Evolutionary conservation across 176 grass and related monocot species (phyloP), one percentile per base, ranked within the genome.

Genomic region (Avena atlantica): DNA sequence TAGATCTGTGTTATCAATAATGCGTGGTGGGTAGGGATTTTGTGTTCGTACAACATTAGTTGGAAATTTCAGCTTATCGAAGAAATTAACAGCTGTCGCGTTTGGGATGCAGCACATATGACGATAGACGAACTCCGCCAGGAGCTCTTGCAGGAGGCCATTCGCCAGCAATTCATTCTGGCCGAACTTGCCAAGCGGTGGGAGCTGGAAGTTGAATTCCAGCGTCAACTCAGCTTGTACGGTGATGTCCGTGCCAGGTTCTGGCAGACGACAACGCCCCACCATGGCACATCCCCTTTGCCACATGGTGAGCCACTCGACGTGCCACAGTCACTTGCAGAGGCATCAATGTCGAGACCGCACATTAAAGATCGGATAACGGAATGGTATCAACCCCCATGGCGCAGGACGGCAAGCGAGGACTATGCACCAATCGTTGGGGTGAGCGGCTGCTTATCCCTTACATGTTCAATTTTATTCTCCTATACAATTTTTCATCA

Each of bases 341-440:
- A 23, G 20, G 17, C 47, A 4, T 63, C 31, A 15, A n/a, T 57
- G 34, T 37, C 37, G 23, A 80, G 76, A 2, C 9, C 2, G 34
- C 20, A 59, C 31, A 69, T 74, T 37, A 85, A 81, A 52, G 82
- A 85, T 68, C 21, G 88, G 12, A 76, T 76, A 1, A 68, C 17
- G 36, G 83, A 89, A 76, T 85, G 88, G 88, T 45, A 85, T 25
- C 69, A 7, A 16, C 83, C 83, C 65, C 69, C 77, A 25, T 68
- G 77, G 77, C 14, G 31, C 55, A 74, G 69, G 37, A 48, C 23
- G 1, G 45, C 0, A 13, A 36, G 45, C 0, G 48, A 89, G 42
- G 70, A 14, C 2, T 16, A 58, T 36, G 69, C 2, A 5, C 23
- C 12, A 6, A 51, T 64, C 15, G 27, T 34, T 23, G 4, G 16